Conservation (phyloP, 495 filamentous ascomycete genomes). For the Evansstolkia leycettana region DNA sequence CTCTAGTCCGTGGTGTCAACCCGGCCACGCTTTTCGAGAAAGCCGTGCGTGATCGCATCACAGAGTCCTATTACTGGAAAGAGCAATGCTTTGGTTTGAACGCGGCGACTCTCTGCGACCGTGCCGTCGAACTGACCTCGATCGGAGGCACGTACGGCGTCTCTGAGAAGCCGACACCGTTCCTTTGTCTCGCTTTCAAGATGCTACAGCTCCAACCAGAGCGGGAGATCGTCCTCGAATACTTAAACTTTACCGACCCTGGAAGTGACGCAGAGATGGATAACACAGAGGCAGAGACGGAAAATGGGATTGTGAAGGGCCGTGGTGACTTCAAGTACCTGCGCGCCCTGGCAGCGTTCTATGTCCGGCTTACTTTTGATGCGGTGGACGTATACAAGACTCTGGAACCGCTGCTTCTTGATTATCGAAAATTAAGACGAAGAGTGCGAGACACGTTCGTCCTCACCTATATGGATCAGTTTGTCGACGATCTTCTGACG, state of each 20-base stretch:
- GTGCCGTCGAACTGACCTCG: conserved; percentile 68
- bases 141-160: conserved; percentile 80
- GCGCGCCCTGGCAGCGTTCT: conserved; percentile 78
- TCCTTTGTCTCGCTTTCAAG: conserved; percentile 93
- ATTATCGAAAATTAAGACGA: conserved; percentile 71
- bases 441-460: conserved; percentile 55
- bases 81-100: conserved; percentile 96
- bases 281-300: conserved; percentile 3
- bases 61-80: conserved; percentile 93
- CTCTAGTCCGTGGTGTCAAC: conserved; percentile 66
- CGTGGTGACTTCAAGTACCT: conserved; percentile 83
- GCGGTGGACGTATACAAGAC: conserved; percentile 67
- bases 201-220: conserved; percentile 76
- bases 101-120: conserved; percentile 78
- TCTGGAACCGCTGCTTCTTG: conserved; percentile 73
- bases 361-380: conserved; percentile 78
- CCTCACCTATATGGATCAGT: conserved; percentile 80
- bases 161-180: conserved; percentile 75
- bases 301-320: conserved; percentile 23
- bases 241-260: conserved; percentile 49
- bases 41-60: conserved; percentile 85
- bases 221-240: conserved; percentile 67
- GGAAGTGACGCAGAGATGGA: conserved; percentile 21
- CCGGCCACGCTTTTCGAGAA: conserved; percentile 85
- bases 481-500: conserved; percentile 81